A percentile compares a stretch with the other conserved stretches of the same genome.
These are phyloP conservation scores for Globisporangium spinosum DNA, from an alignment of 352 stramenopile species.

Conservation along the genomic window DNA sequence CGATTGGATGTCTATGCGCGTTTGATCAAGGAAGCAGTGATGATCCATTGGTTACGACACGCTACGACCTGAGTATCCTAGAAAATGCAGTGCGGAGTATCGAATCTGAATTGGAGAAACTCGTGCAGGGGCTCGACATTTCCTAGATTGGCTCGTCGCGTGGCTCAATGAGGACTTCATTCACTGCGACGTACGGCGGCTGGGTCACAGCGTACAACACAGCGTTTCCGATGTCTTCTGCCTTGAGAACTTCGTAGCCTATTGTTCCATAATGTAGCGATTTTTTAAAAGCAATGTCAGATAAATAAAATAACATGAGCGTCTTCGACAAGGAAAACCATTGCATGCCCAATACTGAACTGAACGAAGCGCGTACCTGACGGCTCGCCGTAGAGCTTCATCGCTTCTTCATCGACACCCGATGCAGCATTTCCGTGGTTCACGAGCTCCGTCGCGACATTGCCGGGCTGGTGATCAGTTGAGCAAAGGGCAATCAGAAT, in stretches of 20 bases:
- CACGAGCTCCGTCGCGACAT: slow-evolving; percentile 89
- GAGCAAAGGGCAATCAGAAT: slow-evolving; percentile 2
- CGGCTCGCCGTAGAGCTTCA: slow-evolving; percentile 54
- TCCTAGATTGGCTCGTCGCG: slow-evolving; percentile 79
- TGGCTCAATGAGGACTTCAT: slow-evolving; percentile 89
- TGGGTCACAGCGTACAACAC: slow-evolving; percentile 88
- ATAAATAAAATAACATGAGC: slow-evolving; percentile 3
- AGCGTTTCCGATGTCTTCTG: slow-evolving; percentile 79
- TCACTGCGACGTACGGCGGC: slow-evolving; percentile 85
- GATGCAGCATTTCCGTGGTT: slow-evolving; percentile 71
- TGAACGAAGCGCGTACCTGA: slow-evolving; percentile 27
- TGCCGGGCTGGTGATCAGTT: slow-evolving; percentile 61
- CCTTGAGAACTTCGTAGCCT: slow-evolving; percentile 80
- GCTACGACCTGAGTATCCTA: slow-evolving; percentile 36
- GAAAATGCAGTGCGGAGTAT: slow-evolving; percentile 41
- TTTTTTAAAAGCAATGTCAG: slow-evolving; percentile 13
- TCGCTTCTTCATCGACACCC: slow-evolving; percentile 75
- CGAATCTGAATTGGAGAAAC: slow-evolving; percentile 41
- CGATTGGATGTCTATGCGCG: slow-evolving; percentile 53
- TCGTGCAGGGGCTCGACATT: slow-evolving; percentile 40
- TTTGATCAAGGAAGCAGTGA: slow-evolving; percentile 37
- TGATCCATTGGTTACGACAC: slow-evolving; percentile 8
- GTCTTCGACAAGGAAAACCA: background rate
- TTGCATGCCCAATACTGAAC: background rate
- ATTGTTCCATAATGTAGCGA: slow-evolving; percentile 12